Conservation (phyloP, 768 basidiomycete genomes). For the Rhodotorula kratochvilovae region DNA sequence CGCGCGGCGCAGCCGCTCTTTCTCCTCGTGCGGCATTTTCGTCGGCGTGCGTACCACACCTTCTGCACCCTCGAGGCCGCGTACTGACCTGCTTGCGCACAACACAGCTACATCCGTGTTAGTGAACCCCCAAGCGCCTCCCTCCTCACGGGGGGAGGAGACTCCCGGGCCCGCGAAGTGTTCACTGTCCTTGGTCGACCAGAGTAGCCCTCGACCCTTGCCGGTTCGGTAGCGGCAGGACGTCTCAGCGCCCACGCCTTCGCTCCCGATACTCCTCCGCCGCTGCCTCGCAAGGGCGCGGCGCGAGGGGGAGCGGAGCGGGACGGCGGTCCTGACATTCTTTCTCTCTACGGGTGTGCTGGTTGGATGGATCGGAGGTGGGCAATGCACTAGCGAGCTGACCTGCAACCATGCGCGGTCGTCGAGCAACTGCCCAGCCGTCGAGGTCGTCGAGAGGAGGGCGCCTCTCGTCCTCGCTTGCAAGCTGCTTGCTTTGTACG, state of each 20-base stretch:
- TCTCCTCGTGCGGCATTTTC: constrained; percentile 11
- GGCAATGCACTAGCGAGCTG: too few relatives aligned
- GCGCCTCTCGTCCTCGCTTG: too few relatives aligned
- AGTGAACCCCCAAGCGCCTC: constrained; percentile 28
- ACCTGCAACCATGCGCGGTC: too few relatives aligned
- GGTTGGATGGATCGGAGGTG: too few relatives aligned
- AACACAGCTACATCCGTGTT: constrained; percentile 31
- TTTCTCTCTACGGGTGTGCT: background rate
- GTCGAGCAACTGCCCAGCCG: too few relatives aligned
- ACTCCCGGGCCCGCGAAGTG: constrained; percentile 23
- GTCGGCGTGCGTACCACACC: background rate
- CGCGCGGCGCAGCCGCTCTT: background rate
- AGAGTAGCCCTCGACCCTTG: constrained; percentile 30
- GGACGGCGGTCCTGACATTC: constrained; percentile 32
- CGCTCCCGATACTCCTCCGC: constrained; percentile 5
- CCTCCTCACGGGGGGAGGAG: background rate
- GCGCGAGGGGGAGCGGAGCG: constrained; percentile 25
- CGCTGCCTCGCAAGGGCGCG: constrained; percentile 27
- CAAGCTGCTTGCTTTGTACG: too few relatives aligned
- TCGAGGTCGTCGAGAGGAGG: too few relatives aligned
- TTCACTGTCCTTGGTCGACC: constrained; percentile 32
- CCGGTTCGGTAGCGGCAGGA: constrained; percentile 26
- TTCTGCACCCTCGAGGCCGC: fast-evolving
- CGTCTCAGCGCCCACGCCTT: constrained; percentile 29
- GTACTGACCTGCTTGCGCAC: background rate